Conservation (phyloP, 192 early-diverging fungal genomes). For the Coemansia sp. region DNA sequence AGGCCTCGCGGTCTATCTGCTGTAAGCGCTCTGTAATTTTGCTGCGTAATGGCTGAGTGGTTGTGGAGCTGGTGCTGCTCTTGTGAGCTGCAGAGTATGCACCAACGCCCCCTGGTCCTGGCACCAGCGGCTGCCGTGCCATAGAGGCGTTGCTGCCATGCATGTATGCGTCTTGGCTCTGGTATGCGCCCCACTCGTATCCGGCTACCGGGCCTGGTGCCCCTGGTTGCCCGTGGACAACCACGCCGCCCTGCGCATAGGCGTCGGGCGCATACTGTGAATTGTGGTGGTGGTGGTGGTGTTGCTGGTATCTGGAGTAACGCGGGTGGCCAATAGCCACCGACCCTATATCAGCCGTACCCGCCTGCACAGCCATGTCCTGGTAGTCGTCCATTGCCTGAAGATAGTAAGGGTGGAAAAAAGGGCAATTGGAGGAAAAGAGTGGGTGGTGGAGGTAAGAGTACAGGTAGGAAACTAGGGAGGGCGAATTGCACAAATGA, state of each 20-base stretch:
- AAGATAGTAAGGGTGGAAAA: background rate
- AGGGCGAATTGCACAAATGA: background rate
- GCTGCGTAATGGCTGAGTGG: slow-evolving; percentile 40
- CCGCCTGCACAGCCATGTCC: slow-evolving; percentile 18
- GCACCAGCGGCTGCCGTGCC: background rate
- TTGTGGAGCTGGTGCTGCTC: slow-evolving; percentile 3
- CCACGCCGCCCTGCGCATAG: background rate
- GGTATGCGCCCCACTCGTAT: slow-evolving; percentile 48
- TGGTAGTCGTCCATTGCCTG: slow-evolving; percentile 37
- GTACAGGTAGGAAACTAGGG: background rate
- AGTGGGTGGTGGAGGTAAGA: background rate
- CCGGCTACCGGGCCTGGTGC: slow-evolving; percentile 17
- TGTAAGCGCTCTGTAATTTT: slow-evolving; percentile 49
- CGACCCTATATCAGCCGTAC: slow-evolving; percentile 11
- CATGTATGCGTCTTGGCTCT: slow-evolving; percentile 10
- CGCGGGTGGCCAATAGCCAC: slow-evolving; percentile 16
- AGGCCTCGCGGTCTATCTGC: slow-evolving; percentile 52
- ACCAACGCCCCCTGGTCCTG: background rate
- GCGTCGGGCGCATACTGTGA: slow-evolving; percentile 11
- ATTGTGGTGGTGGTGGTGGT: background rate
- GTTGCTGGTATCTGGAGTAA: slow-evolving; percentile 12
- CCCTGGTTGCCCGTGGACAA: slow-evolving; percentile 15
- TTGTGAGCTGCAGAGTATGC: background rate
- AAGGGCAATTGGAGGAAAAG: background rate
- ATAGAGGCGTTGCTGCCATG: background rate